Conservation (phyloP, 305 asterid species). For the Rubia tinctorum region DNA sequence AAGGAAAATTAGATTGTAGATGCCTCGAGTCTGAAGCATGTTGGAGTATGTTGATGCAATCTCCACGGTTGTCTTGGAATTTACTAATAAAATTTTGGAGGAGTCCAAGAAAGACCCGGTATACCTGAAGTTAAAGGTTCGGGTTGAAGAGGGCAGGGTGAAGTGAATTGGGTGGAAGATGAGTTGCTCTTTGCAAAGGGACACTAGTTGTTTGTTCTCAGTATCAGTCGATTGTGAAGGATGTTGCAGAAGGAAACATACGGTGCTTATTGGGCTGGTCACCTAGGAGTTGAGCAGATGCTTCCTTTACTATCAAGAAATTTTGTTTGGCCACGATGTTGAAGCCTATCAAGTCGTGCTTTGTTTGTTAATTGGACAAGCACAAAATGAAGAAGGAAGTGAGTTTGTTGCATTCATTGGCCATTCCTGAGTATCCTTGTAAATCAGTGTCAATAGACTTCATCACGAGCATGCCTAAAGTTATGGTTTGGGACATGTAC, state of each 20-base stretch:
- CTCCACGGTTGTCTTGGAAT: no score
- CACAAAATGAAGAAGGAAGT: background rate
- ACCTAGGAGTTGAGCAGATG: background rate
- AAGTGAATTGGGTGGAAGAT: no score
- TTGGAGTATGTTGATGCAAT: background rate
- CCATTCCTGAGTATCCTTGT: no score
- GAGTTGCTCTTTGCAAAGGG: background rate
- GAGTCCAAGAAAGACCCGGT: no score
- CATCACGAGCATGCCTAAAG: background rate
- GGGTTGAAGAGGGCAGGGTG: no score
- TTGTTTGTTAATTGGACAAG: background rate
- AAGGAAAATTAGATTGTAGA: background rate
- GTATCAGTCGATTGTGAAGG: no score
- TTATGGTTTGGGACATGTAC: background rate
- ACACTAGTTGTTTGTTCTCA: background rate
- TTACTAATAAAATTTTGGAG: no score
- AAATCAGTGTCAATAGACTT: background rate
- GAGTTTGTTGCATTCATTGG: background rate
- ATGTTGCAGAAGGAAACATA: background rate
- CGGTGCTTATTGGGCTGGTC: background rate
- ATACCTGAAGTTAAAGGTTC: no score
- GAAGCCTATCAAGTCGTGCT: background rate
- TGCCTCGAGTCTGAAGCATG: background rate
- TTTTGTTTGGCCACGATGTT: background rate
- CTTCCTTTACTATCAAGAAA: background rate